These are phyloP conservation scores for Pontederia paniculata DNA, from an alignment of 176 grass and related monocot species.

Conservation along the genomic window DNA sequence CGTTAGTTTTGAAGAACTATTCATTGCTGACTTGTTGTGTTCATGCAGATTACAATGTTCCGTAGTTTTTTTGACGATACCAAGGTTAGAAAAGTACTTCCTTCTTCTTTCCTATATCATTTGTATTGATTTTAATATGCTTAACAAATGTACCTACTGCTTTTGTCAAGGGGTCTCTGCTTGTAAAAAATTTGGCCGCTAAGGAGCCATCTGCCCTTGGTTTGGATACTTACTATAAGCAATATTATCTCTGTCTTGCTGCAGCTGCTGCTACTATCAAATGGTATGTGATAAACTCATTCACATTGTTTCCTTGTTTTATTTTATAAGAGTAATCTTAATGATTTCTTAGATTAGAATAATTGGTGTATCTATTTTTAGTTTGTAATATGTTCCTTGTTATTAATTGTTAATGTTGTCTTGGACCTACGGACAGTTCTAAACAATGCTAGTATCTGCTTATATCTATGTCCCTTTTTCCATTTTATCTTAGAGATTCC, in stretches of 20 bases:
- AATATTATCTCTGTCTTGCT: slow-evolving; percentile 96
- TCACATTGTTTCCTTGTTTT: neutral
- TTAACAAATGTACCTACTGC: neutral
- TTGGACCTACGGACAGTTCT: too few relatives aligned
- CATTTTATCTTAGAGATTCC: too few relatives aligned
- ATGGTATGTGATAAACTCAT: slow-evolving; percentile 33
- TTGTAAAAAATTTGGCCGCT: slow-evolving; percentile 87
- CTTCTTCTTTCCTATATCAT: slow-evolving; percentile 13
- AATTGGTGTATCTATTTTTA: too few relatives aligned
- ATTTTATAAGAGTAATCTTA: neutral
- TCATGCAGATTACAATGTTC: slow-evolving; percentile 60
- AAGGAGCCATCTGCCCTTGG: slow-evolving; percentile 84
- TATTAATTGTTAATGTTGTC: too few relatives aligned
- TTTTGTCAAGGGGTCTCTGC: slow-evolving; percentile 49
- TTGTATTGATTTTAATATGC: neutral
- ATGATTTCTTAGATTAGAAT: neutral
- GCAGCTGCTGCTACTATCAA: slow-evolving; percentile 80
- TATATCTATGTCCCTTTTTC: too few relatives aligned
- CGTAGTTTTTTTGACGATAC: slow-evolving; percentile 91
- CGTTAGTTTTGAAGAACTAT: neutral
- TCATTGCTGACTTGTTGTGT: neutral
- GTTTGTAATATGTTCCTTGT: too few relatives aligned
- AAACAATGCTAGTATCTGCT: too few relatives aligned
- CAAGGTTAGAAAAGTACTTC: slow-evolving; percentile 28
- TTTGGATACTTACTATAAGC: slow-evolving; percentile 84